A percentile compares a stretch with the other conserved stretches of the same genome.
These are phyloP conservation scores for Dissophora ornata DNA, from an alignment of 192 early-diverging fungal species.

Conservation along the genomic window DNA sequence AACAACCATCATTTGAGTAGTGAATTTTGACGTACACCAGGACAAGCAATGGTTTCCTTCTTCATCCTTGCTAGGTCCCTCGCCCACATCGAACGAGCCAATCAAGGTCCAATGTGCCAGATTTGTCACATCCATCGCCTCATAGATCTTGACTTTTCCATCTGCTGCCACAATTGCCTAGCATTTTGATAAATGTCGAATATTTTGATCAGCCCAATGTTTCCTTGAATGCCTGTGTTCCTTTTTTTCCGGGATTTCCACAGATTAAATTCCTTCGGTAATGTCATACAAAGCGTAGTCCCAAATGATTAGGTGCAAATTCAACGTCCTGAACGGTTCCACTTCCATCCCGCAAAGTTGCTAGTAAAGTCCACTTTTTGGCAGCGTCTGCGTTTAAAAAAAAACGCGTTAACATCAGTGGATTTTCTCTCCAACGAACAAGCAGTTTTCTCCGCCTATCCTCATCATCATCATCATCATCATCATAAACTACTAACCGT, in stretches of 20 bases:
- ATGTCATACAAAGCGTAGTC: constrained; percentile 74
- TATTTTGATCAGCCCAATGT: too few species aligned
- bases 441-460: too few species aligned
- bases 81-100: constrained; percentile 68
- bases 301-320: constrained; percentile 87
- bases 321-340: constrained; percentile 88
- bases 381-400: constrained; percentile 56
- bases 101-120: constrained; percentile 82
- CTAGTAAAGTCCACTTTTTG: constrained; percentile 75
- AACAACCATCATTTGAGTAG: constrained; percentile 83
- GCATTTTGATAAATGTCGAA: not conserved
- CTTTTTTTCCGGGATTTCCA: not conserved
- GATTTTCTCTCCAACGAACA: too few species aligned
- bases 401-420: not conserved
- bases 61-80: constrained; percentile 70
- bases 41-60: constrained; percentile 86
- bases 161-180: constrained; percentile 85
- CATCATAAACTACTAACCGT: constrained; percentile 61
- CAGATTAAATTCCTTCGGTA: too few species aligned
- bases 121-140: constrained; percentile 83
- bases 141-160: constrained; percentile 88
- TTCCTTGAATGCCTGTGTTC: not conserved
- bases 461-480: too few species aligned
- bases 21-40: constrained; percentile 89
- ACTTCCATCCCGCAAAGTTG: constrained; percentile 71